A percentile compares a stretch with the other conserved stretches of the same genome.
phyloP scores from a whole-genome alignment of 73 alveolate genomes.

The Tetrahymena thermophila region DNA sequence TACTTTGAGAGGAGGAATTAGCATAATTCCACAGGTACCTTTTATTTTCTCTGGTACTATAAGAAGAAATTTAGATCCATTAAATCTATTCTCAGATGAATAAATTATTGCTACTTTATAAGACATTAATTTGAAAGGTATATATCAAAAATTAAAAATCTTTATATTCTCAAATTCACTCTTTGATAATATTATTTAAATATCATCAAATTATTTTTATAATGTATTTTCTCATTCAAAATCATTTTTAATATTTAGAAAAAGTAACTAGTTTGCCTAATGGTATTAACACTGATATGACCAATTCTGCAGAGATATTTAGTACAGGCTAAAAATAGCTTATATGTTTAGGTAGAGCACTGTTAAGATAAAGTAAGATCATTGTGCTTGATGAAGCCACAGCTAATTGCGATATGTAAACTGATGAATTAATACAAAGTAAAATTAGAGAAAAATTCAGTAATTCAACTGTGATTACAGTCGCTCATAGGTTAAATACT shows the following conservation, averaged over 20 bases:
- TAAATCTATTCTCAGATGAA: conserved; percentile 42
- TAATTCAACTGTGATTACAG: conserved; percentile 58
- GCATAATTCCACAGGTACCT: conserved; percentile 91
- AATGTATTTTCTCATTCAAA: no score
- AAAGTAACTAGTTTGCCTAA: conserved; percentile 9
- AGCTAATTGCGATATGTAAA: conserved; percentile 63
- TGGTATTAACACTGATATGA: conserved; percentile 65
- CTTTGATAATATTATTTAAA: no score
- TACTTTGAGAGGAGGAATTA: conserved; percentile 63
- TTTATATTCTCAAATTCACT: no score
- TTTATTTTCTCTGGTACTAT: conserved; percentile 80
- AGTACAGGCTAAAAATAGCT: conserved; percentile 90
- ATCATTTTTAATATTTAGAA: neutral
- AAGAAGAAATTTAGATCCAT: conserved; percentile 88
- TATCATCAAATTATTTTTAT: no score
- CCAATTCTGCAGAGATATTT: conserved; percentile 73
- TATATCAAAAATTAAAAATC: conserved; percentile 24
- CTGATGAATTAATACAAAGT: conserved; percentile 60
- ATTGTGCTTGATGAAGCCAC: conserved; percentile 78
- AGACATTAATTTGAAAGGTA: conserved; percentile 62
- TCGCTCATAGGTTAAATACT: conserved; percentile 75
- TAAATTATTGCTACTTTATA: conserved; percentile 54
- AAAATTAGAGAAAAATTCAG: conserved; percentile 44
- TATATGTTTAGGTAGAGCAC: conserved; percentile 54
- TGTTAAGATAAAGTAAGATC: conserved; percentile 51